Conservation (phyloP, 148 eudicot genomes). For the Arctostaphylos glauca region DNA sequence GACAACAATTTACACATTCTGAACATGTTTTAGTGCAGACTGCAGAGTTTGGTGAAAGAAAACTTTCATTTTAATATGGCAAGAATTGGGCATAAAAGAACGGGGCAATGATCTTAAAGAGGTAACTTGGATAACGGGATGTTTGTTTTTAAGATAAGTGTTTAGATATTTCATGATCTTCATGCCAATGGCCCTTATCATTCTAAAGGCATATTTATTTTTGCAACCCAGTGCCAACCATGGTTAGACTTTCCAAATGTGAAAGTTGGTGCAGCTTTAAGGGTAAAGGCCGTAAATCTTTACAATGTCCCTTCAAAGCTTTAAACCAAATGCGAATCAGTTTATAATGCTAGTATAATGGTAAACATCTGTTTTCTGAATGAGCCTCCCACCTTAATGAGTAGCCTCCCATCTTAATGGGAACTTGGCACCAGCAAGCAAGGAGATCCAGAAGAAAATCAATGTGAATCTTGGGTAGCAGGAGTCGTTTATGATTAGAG, state of each 20-base stretch:
- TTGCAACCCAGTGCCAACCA: background rate
- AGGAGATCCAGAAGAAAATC: background rate
- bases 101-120: background rate
- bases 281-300: background rate
- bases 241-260: background rate
- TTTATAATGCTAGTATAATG: background rate
- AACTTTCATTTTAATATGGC: background rate
- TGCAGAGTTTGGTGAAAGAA: background rate
- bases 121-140: background rate
- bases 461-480: background rate
- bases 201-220: background rate
- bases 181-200: background rate
- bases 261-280: background rate
- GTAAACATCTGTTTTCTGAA: background rate
- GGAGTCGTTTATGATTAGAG: background rate
- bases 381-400: background rate
- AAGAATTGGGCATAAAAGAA: background rate
- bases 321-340: background rate
- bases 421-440: background rate
- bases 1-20: background rate
- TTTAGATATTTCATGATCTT: background rate
- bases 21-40: background rate
- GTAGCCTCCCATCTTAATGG: background rate
- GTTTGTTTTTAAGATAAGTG: background rate
- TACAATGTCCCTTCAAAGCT: background rate